Evolutionary conservation across 805 yeast species (phyloP), one percentile per base, ranked within the genome.

Genomic region (Wickerhamomyces bisporus): DNA sequence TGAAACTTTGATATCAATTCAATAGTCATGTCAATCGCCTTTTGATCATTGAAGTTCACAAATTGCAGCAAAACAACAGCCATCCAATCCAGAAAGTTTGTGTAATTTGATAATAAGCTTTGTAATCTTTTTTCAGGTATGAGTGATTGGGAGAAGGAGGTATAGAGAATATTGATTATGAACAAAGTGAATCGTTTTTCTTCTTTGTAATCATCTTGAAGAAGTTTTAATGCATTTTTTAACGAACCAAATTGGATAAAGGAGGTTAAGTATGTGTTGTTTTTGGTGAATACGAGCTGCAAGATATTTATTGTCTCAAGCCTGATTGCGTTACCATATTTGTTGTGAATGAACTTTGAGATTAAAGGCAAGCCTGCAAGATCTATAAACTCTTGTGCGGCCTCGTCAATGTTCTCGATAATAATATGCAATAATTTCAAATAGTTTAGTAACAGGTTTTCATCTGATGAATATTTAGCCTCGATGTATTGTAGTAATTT

Each of bases 211-310:
- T 70, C 72, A 37, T 67, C 76, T 39, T 71, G 73, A 3, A 71
- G 59, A 34, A 71, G 62, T 29, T 64, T 61, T 3, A 73, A 49
- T 16, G 66, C 49, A 4, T 63, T 58, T 26, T 62, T 59, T 17
- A 72, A 48, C 0, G 75, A 74, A 4, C 77, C 77, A 36, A 68
- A 57, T 3, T 73, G 65, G 5, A 71, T 60, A 42, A 71, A 67
- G 61, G 63, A 58, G 4, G 64, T 53, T 11, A 70, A 42, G 2
- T 70, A 64, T 18, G 44, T 48, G 13, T 61, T 64, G 9, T 50
- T 45, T 10, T 15, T 3, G n/a, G 54, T 45, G 18, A 69, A 40
- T 1, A 49, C 14, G 2, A 12, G 2, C 1, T n/a, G 17, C 6
- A 53, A 35, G 2, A 51, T n/a, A 4, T 30, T 35, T 6, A 40